A percentile compares a stretch with the other conserved stretches of the same genome.
Evolutionary conservation across 768 basidiomycete species (phyloP).

Genomic region (Sarcomyxa edulis): DNA sequence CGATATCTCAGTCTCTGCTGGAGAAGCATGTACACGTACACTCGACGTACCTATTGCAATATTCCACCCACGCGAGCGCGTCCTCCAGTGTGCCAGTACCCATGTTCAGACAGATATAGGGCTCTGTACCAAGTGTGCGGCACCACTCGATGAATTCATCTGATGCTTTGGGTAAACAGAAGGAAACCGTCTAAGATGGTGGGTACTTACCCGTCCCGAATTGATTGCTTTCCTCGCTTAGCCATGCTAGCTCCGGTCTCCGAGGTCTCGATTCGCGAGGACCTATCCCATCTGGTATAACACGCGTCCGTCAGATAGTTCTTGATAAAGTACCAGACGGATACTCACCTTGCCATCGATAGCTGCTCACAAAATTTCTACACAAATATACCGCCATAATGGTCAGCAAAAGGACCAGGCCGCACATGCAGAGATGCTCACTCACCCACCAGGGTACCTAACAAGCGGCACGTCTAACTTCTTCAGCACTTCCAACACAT

Average conservation of each 20-base stretch:
- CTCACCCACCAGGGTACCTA: slow-evolving; percentile 48
- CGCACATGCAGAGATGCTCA: background rate
- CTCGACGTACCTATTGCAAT: too few species aligned
- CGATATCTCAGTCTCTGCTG: too few species aligned
- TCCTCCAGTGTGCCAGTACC: slow-evolving; percentile 59
- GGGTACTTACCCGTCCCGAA: slow-evolving; percentile 45
- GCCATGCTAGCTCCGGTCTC: slow-evolving; percentile 57
- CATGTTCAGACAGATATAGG: slow-evolving; percentile 60
- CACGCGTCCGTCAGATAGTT: background rate
- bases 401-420: background rate
- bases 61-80: slow-evolving; percentile 56
- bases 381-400: too few species aligned
- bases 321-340: background rate
- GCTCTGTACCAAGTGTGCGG: slow-evolving; percentile 43
- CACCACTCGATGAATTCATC: slow-evolving; percentile 56
- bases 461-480: slow-evolving; percentile 44
- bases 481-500: slow-evolving; percentile 40
- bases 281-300: slow-evolving; percentile 42
- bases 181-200: background rate
- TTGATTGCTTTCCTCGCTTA: slow-evolving; percentile 53
- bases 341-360: slow-evolving; percentile 42
- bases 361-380: slow-evolving; percentile 50
- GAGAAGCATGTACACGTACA: slow-evolving; percentile 24
- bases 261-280: slow-evolving; percentile 43
- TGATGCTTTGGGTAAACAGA: background rate